phyloP scores from a whole-genome alignment of 495 filamentous ascomycete species.

The Neurospora sp. region DNA sequence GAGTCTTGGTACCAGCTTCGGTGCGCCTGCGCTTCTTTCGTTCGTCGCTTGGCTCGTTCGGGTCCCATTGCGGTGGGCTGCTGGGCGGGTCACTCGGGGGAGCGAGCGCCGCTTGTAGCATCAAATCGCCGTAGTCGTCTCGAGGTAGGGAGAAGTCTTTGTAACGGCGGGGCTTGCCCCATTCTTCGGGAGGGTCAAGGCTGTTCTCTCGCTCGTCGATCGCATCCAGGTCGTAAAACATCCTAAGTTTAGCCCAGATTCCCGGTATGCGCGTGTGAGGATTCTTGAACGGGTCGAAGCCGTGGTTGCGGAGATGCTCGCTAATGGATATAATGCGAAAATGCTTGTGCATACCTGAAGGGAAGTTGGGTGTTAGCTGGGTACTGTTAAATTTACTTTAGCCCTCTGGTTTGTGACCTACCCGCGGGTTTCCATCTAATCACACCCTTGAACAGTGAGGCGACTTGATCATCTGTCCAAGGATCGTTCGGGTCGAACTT shows the following conservation, averaged over 20 bases:
- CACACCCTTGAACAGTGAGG: conserved; percentile 76
- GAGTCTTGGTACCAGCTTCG: conserved; percentile 28
- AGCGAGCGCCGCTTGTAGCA: conserved; percentile 57
- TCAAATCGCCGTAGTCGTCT: conserved; percentile 66
- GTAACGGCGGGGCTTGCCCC: conserved; percentile 42
- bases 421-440: conserved; percentile 93
- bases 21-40: conserved; percentile 34
- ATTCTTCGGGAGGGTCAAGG: conserved; percentile 53
- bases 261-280: conserved; percentile 79
- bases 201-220: conserved; percentile 76
- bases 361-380: conserved; percentile 5
- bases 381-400: neutral
- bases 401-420: conserved; percentile 27
- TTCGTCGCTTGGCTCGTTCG: conserved; percentile 19
- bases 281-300: conserved; percentile 56
- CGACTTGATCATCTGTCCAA: conserved; percentile 95
- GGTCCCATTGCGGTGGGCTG: conserved; percentile 46
- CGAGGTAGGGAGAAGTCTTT: conserved; percentile 68
- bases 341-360: conserved; percentile 87
- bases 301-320: conserved; percentile 76
- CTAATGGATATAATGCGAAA: conserved; percentile 90
- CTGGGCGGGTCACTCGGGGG: conserved; percentile 44
- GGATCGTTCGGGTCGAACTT: conserved; percentile 47
- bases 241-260: conserved; percentile 81
- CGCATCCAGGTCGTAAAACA: conserved; percentile 77